phyloP scores from a whole-genome alignment of 257 asterid species.

The Misopates orontium region DNA sequence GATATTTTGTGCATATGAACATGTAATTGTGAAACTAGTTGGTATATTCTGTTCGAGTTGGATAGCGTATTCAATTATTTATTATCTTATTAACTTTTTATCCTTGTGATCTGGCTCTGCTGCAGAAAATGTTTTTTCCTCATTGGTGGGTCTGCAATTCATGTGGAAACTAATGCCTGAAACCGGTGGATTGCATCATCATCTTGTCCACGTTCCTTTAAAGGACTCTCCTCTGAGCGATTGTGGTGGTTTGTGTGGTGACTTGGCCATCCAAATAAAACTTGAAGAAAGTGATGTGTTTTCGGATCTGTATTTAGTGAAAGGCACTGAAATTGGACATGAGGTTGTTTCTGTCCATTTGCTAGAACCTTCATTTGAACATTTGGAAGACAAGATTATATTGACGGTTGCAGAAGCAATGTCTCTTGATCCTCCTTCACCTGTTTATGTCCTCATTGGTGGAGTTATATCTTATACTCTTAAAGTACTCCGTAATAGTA shows the following conservation, averaged over 20 bases:
- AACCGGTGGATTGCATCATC: constrained; percentile 59
- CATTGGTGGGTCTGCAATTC: constrained; percentile 85
- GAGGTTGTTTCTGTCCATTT: constrained; percentile 79
- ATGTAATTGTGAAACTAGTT: constrained; percentile 17
- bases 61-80: neutral
- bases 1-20: constrained; percentile 15
- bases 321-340: constrained; percentile 86
- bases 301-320: constrained; percentile 80
- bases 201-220: constrained; percentile 75
- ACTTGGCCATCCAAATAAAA: constrained; percentile 76
- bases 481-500: constrained; percentile 70
- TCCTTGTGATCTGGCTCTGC: constrained; percentile 27
- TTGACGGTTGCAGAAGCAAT: constrained; percentile 96
- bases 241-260: constrained; percentile 90
- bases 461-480: constrained; percentile 69
- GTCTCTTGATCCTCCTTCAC: constrained; percentile 90
- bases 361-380: constrained; percentile 61
- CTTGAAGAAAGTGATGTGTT: constrained; percentile 84
- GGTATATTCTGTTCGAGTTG: constrained; percentile 13
- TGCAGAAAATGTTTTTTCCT: constrained; percentile 88
- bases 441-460: constrained; percentile 76
- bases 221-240: constrained; percentile 91
- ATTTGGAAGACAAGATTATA: constrained; percentile 65
- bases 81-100: constrained; percentile 4
- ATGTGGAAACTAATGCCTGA: constrained; percentile 79